phyloP scores from a whole-genome alignment of 768 basidiomycete genomes.

The Lactifluus piperatus region DNA sequence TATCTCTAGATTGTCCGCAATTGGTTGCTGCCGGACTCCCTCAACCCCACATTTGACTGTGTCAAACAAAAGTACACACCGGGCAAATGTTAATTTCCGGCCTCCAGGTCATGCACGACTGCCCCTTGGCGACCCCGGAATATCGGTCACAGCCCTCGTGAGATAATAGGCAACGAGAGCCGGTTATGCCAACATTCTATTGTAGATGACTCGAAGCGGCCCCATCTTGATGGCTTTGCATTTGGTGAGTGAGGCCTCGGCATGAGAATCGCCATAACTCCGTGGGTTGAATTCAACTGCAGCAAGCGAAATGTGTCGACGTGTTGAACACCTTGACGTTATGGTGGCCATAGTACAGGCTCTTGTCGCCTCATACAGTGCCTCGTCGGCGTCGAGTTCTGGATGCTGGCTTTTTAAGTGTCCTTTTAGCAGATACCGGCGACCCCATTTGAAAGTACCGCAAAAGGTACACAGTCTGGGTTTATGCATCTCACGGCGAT shows the following conservation, averaged over 20 bases:
- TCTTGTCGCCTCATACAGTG: neutral
- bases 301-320: neutral
- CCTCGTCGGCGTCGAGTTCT: neutral
- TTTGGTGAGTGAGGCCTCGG: neutral
- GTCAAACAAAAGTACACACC: neutral
- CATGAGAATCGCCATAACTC: neutral
- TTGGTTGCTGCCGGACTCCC: no score
- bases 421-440: neutral
- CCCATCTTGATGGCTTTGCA: neutral
- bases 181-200: neutral
- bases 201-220: neutral
- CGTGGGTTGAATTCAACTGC: neutral
- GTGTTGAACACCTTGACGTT: neutral
- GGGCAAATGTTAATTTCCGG: neutral
- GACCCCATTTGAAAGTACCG: neutral
- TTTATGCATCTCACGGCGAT: neutral
- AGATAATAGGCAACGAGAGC: neutral
- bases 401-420: neutral
- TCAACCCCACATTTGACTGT: neutral
- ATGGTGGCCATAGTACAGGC: neutral
- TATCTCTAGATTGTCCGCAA: no score
- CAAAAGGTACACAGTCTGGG: neutral
- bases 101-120: no score
- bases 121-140: neutral
- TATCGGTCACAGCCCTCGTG: neutral